These are phyloP conservation scores for Diaporthe citri DNA, from an alignment of 2,329 filamentous ascomycete genomes.

Conservation along the genomic window DNA sequence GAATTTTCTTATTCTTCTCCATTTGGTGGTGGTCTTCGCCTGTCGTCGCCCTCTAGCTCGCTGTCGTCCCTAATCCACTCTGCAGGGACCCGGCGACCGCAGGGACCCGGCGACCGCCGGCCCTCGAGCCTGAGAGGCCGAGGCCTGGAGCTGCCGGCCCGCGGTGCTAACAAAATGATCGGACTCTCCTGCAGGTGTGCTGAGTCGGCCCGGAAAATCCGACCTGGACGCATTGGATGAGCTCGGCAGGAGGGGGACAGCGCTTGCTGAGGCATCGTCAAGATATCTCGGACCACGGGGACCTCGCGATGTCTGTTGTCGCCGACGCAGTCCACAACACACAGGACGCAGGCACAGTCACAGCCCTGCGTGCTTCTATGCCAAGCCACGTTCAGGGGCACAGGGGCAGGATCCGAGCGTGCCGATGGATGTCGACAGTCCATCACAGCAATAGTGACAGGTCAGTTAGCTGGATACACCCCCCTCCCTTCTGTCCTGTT, in stretches of 20 bases:
- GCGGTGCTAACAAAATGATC: neutral
- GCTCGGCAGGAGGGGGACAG: neutral
- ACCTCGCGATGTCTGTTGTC: constrained; percentile 20
- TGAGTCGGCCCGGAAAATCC: constrained; percentile 14
- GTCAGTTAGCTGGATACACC: constrained; percentile 24
- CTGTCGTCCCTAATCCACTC: constrained; percentile 27
- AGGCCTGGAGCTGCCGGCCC: constrained; percentile 1
- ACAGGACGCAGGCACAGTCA: constrained; percentile 2
- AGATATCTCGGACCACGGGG: neutral
- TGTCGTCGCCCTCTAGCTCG: constrained; percentile 32
- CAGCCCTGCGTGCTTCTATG: constrained; percentile 1
- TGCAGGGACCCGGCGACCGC: constrained; percentile 35
- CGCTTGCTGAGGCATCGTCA: constrained; percentile 3
- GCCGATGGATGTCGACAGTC: constrained; percentile 1
- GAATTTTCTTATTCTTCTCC: constrained; percentile 33
- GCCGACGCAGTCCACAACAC: neutral
- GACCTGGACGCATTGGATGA: neutral
- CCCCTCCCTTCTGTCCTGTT: neutral
- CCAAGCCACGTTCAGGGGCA: constrained; percentile 21
- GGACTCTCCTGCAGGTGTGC: constrained; percentile 4
- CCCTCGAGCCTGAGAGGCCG: neutral
- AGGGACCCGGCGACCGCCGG: constrained; percentile 36
- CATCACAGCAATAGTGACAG: constrained; percentile 24
- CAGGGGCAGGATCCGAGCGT: constrained; percentile 27
- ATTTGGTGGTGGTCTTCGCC: constrained; percentile 33